A percentile compares a stretch with the other conserved stretches of the same genome.
phyloP scores from a whole-genome alignment of 371 early-diverging fungal species.

The Mortierella sp. region DNA sequence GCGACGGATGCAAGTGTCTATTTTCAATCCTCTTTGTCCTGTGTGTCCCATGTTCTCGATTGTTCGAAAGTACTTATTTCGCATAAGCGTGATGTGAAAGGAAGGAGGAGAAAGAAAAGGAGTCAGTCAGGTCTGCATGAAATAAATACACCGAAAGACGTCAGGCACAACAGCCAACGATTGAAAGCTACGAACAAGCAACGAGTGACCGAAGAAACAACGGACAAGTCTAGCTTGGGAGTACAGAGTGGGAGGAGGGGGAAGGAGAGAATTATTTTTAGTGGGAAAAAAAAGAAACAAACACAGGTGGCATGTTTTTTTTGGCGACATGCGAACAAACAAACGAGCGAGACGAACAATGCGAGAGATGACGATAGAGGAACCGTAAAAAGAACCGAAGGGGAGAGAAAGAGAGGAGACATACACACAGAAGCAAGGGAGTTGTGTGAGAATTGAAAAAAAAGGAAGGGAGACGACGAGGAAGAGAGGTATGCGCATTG shows the following conservation, averaged over 20 bases:
- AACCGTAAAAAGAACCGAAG: neutral
- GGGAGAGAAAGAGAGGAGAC: neutral
- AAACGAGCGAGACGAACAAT: neutral
- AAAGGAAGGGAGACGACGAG: neutral
- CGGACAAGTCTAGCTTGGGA: neutral
- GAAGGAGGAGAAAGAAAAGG: too few relatives aligned
- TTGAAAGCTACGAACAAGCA: neutral
- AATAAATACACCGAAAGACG: too few relatives aligned
- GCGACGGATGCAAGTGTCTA: neutral
- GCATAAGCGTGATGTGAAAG: too few relatives aligned
- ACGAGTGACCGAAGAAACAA: neutral
- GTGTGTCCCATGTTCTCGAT: too few relatives aligned
- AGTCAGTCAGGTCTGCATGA: too few relatives aligned
- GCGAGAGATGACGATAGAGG: neutral
- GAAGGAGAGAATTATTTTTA: neutral
- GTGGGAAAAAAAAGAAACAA: neutral
- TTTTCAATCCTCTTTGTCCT: neutral
- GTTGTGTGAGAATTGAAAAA: neutral
- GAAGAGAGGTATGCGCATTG: neutral
- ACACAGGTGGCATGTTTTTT: conserved; percentile 4
- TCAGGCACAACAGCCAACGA: too few relatives aligned
- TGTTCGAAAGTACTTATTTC: too few relatives aligned
- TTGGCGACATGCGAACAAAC: neutral
- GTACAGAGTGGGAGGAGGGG: neutral
- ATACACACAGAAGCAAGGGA: neutral